Evolutionary conservation across 1,284 basidiomycete genomes (phyloP).

Genomic region (Apiotrichum domesticum): DNA sequence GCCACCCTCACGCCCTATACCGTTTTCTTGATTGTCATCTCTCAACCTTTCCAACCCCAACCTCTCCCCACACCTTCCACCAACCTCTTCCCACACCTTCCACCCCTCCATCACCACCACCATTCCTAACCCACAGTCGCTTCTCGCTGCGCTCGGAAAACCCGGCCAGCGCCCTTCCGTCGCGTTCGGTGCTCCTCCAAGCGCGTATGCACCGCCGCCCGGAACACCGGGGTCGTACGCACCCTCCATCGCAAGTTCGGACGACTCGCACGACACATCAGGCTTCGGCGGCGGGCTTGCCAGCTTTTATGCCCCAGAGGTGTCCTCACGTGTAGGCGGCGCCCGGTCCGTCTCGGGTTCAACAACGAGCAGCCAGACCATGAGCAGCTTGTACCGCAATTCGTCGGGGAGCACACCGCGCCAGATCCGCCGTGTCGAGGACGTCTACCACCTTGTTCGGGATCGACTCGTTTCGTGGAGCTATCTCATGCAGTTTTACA

Average conservation of each 20-base stretch:
- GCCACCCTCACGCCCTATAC: too few species aligned
- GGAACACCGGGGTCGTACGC: conserved; percentile 6
- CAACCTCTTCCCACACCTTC: not conserved
- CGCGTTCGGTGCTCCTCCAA: conserved; percentile 12
- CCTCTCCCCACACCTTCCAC: not conserved
- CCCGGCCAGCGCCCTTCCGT: conserved; percentile 9
- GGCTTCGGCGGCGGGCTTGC: not conserved
- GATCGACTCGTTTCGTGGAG: conserved; percentile 40
- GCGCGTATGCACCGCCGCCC: conserved; percentile 4
- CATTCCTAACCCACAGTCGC: conserved; percentile 16
- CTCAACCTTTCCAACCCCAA: not conserved
- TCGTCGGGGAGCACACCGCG: conserved; percentile 1
- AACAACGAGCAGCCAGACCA: conserved; percentile 3
- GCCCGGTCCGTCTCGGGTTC: conserved; percentile 7
- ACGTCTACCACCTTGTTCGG: conserved; percentile 34
- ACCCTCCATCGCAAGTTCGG: conserved; percentile 13
- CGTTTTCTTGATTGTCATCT: too few species aligned
- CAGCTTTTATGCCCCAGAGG: not conserved
- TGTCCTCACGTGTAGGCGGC: not conserved
- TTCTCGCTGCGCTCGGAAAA: conserved; percentile 27
- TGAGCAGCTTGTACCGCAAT: conserved; percentile 10
- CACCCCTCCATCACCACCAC: not conserved
- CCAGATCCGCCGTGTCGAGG: conserved; percentile 29
- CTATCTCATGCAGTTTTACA: conserved; percentile 45
- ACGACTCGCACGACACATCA: conserved; percentile 15